Evolutionary conservation across 2,329 filamentous ascomycete species (phyloP).

Genomic region (Apiospora pterosperma): DNA sequence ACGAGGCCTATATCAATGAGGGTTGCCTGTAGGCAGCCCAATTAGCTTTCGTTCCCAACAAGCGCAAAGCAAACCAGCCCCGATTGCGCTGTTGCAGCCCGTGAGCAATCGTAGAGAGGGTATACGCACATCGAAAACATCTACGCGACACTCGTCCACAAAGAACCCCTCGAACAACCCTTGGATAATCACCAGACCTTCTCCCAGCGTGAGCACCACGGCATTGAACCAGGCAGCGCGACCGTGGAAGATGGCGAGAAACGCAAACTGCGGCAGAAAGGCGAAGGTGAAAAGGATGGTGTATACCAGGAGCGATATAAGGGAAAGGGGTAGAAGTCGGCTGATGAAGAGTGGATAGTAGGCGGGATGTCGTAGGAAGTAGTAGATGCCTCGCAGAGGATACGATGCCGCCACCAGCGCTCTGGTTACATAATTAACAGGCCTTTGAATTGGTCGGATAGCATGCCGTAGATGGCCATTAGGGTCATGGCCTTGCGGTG

Average conservation of each 20-base stretch:
- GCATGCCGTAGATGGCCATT: background rate
- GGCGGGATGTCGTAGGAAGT: slow-evolving; percentile 73
- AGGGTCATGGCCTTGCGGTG: background rate
- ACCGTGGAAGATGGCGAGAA: slow-evolving; percentile 86
- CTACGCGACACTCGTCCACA: slow-evolving; percentile 73
- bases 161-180: slow-evolving; percentile 77
- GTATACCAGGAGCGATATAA: slow-evolving; percentile 82
- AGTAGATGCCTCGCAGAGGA: slow-evolving; percentile 72
- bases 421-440: slow-evolving; percentile 39
- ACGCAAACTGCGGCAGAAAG: slow-evolving; percentile 84
- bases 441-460: slow-evolving; percentile 28
- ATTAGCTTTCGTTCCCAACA: slow-evolving; percentile 16
- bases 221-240: slow-evolving; percentile 87
- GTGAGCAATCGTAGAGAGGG: background rate
- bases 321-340: slow-evolving; percentile 73
- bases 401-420: slow-evolving; percentile 48
- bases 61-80: background rate
- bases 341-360: slow-evolving; percentile 79
- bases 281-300: slow-evolving; percentile 83
- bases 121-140: slow-evolving; percentile 73
- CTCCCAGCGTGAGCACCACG: slow-evolving; percentile 81
- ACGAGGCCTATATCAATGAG: slow-evolving; percentile 71
- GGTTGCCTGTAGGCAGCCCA: slow-evolving; percentile 48
- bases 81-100: too few relatives aligned
- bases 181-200: slow-evolving; percentile 68